Conservation (phyloP, 2,329 filamentous ascomycete genomes). For the Fusarium buharicum region DNA sequence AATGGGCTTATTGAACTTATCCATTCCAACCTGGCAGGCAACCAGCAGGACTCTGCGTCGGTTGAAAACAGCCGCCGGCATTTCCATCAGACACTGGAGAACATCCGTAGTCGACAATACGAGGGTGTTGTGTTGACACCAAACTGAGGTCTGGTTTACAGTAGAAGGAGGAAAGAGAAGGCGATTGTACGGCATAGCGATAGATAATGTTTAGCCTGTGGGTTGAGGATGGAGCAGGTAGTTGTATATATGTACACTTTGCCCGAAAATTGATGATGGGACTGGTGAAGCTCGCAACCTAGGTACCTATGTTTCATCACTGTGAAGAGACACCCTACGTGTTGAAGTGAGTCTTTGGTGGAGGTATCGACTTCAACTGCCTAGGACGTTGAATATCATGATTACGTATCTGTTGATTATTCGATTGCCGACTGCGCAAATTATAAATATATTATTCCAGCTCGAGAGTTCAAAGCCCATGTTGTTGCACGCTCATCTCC, state of each 20-base stretch:
- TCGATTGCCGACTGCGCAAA: too few species aligned
- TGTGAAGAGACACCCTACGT: too few species aligned
- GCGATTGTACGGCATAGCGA: conserved; percentile 36
- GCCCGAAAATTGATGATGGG: conserved; percentile 33
- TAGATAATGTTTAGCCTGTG: conserved; percentile 44
- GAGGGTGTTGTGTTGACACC: conserved; percentile 85
- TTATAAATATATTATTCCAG: too few species aligned
- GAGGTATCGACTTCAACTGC: too few species aligned
- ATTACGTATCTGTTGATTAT: too few species aligned
- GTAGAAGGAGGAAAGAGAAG: conserved; percentile 13
- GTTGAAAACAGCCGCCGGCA: conserved; percentile 92
- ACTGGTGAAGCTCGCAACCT: conserved; percentile 6
- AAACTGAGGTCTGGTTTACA: conserved; percentile 46
- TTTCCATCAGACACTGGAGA: conserved; percentile 93
- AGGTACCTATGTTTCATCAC: too few species aligned
- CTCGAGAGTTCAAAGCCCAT: neutral
- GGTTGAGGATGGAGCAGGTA: conserved; percentile 32
- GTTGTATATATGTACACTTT: conserved; percentile 48
- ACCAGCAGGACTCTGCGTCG: conserved; percentile 80
- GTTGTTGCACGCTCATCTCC: conserved; percentile 20
- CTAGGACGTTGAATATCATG: neutral
- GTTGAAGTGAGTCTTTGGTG: too few species aligned
- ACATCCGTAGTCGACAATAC: conserved; percentile 90
- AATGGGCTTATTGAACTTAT: conserved; percentile 98
- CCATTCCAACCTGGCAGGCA: conserved; percentile 91